A percentile compares a stretch with the other conserved stretches of the same genome.
phyloP scores from a whole-genome alignment of 2,329 filamentous ascomycete genomes.

The Fusarium tupiense region DNA sequence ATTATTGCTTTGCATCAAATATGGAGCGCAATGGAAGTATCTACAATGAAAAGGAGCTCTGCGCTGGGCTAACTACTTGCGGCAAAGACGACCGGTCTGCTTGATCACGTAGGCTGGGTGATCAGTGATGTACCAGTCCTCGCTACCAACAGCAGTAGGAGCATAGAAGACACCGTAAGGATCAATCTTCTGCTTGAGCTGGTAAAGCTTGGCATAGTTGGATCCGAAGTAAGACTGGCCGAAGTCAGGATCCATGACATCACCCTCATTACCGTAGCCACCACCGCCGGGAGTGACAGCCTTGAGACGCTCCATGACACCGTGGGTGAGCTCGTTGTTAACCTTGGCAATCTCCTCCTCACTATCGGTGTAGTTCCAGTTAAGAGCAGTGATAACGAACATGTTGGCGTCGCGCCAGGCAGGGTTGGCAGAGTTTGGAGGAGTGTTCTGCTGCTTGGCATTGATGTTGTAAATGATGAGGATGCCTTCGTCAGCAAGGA shows the following conservation, averaged over 20 bases:
- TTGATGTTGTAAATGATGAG: conserved; percentile 34
- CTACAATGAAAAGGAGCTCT: neutral
- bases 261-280: conserved; percentile 46
- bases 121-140: conserved; percentile 46
- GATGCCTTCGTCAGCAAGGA: conserved; percentile 13
- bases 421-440: conserved; percentile 52
- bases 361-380: conserved; percentile 33
- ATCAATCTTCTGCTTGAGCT: conserved; percentile 49
- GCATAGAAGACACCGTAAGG: conserved; percentile 50
- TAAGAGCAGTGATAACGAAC: conserved; percentile 45
- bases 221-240: conserved; percentile 50
- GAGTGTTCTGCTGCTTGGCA: conserved; percentile 34
- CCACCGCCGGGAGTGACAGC: conserved; percentile 40
- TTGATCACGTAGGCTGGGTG: conserved; percentile 26
- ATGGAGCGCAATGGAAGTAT: neutral
- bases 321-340: conserved; percentile 39
- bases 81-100: conserved; percentile 31
- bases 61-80: conserved; percentile 4
- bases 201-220: conserved; percentile 48
- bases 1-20: neutral
- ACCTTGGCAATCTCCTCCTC: conserved; percentile 34
- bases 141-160: conserved; percentile 50
- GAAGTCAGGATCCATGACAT: conserved; percentile 50
- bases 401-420: conserved; percentile 53
- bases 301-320: conserved; percentile 35